These are phyloP conservation scores for Mycena polygramma DNA, from an alignment of 768 basidiomycete species.

Conservation along the genomic window DNA sequence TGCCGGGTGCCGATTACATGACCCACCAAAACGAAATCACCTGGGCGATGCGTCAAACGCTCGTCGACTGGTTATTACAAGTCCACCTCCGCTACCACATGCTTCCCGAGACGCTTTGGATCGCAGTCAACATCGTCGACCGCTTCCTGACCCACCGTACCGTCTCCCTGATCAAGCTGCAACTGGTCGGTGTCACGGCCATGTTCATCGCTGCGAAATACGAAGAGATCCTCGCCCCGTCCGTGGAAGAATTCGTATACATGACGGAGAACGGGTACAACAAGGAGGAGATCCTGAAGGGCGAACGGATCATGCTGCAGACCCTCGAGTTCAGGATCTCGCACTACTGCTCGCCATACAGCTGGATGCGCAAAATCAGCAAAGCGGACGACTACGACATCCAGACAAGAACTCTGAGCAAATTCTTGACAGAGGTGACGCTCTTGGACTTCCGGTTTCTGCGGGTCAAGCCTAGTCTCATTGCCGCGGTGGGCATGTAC, in stretches of 20 bases:
- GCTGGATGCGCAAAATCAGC: conserved; percentile 98
- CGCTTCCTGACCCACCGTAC: conserved; percentile 91
- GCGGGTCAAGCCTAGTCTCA: conserved; percentile 91
- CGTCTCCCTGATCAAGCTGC: conserved; percentile 90
- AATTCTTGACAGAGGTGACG: conserved; percentile 97
- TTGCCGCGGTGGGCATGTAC: conserved; percentile 99
- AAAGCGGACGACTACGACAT: conserved; percentile 99
- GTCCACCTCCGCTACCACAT: conserved; percentile 99
- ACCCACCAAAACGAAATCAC: conserved; percentile 90
- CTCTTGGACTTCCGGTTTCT: conserved; percentile 94
- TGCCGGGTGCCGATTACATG: conserved; percentile 97
- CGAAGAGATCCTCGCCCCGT: conserved; percentile 98
- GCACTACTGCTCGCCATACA: conserved; percentile 98
- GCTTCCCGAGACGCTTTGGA: conserved; percentile 99
- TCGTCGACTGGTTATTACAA: conserved; percentile 98
- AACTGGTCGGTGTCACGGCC: conserved; percentile 97
- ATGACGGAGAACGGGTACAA: conserved; percentile 97
- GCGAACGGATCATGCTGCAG: conserved; percentile 96
- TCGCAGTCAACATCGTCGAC: conserved; percentile 96
- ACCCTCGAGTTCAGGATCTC: conserved; percentile 96
- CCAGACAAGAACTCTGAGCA: conserved; percentile 96
- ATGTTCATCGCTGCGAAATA: conserved; percentile 99
- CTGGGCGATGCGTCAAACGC: conserved; percentile 95
- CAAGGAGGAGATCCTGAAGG: conserved; percentile 97
- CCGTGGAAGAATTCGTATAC: conserved; percentile 97